Base-by-base conservation (phyloP, 495 filamentous ascomycete species). In the Platismatia glauca region DNA sequence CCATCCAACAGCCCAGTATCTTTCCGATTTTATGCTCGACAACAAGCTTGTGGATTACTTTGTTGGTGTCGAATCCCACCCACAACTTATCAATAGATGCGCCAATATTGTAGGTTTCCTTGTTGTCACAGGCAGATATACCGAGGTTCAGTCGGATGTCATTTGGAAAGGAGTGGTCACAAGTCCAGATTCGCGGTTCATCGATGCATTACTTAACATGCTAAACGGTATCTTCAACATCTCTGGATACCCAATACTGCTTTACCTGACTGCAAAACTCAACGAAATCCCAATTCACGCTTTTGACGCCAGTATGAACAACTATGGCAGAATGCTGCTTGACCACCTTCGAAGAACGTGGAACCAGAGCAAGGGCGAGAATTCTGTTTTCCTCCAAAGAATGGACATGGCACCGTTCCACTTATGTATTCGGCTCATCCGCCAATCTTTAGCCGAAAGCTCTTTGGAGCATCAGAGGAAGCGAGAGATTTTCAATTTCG, bases 1-100 rank as follows among this genome's bases (percentile, higher is more conserved):
- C 8, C 76, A 81, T 64, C 79, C 84, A 0, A 75, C 87, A 20
- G 73, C 90, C 57, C 77, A 80, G 38, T 88, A 85, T 67, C 76
- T 91, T 59, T 80, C 88, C 27, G 74, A 80, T 29, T 87, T 86
- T 63, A 79, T 95, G 48, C 74, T 84, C 33, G 66, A 78, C 5
- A 84, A 84, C 52, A 83, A 82, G 62, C 78, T 95, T 31, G 79
- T 95, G 50, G 84, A 90, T 55, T 95, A 97, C 71, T 82, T 98
- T 34, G 84, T 97, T 60, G 89, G 94, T 3, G 85, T 92, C 50
- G 91, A 90, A 60, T 96, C 94, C 22, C 94, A 97, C 69, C 89
- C 89, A 8, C 90, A 96, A 68, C 82, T 98, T 62, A 95, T 95
- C 53, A 79, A 76, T 48, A 83, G 89, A 64, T 88, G 89, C 69